Evolutionary conservation across 768 basidiomycete species (phyloP), one percentile per base, ranked within the genome.

Genomic region (Suillus sp.): DNA sequence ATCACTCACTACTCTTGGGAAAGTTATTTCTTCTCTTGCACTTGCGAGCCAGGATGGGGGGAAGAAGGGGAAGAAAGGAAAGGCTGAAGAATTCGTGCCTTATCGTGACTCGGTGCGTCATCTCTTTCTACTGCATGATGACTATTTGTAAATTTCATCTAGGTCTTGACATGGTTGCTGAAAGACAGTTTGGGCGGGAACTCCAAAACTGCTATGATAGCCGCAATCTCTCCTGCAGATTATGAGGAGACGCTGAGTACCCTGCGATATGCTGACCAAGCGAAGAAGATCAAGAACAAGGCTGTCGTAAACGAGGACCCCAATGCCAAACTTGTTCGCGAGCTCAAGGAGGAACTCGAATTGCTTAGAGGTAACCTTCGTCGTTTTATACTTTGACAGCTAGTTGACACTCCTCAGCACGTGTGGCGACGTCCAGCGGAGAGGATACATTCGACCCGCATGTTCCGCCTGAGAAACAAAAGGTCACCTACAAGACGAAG

Each of bases 241-340:
- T 98, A 98, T 72, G 96, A 99, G 68, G 96, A 99, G 77, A 98
- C 96, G 18, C 80, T 99, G 65, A 94, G 94, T 77, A 99, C 96
- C 2, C 81, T 99, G 63, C 91, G 97, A 6, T 99, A 99, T 77
- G 97, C 97, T 69, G 95, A 97, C 82, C 94, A 94, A 75, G 96
- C 96, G 38, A 99, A 99, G 90, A 96, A 96, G 89, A 99, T 99
- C 79, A 98, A 96, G 88, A 99, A 98, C 78, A 96, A 98, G 81
- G 96, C 97, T 18, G 88, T 99, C 63, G 93, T 99, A 67, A 99
- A 99, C 78, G 97, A 99, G 80, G 97, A 99, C 84, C 97, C 97
- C 37, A 99, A 98, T 71, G 96, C 96, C 72, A 98, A 95, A 81
- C 90, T 99, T 62, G 96, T 99, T 62, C 90, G 96, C 55, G 96